These are phyloP conservation scores for Dactylellina leptospora DNA, from an alignment of 2,329 filamentous ascomycete species.

Conservation along the genomic window DNA sequence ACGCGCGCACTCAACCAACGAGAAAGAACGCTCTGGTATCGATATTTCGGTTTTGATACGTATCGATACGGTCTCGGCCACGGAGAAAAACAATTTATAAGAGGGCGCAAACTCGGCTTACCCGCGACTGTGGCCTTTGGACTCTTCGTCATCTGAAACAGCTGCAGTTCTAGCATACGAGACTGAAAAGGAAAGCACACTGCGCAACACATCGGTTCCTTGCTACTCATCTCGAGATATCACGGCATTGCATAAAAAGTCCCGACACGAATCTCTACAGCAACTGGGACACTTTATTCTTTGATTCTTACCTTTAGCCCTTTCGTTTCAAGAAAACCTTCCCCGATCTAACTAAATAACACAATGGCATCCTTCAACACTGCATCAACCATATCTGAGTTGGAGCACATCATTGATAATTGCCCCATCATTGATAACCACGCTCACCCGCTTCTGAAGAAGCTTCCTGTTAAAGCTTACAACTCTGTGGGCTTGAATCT, in stretches of 20 bases:
- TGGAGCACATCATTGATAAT: constrained; percentile 61
- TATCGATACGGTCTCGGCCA: too few species aligned
- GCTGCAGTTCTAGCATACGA: neutral
- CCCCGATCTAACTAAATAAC: constrained; percentile 6
- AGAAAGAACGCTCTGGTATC: too few species aligned
- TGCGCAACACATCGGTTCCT: too few species aligned
- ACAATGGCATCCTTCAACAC: constrained; percentile 1
- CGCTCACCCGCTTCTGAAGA: constrained; percentile 73
- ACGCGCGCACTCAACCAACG: too few species aligned
- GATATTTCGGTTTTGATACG: too few species aligned
- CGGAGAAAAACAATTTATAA: too few species aligned
- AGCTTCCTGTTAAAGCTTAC: constrained; percentile 59
- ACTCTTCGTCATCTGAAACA: constrained; percentile 1
- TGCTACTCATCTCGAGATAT: too few species aligned
- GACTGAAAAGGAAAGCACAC: too few species aligned
- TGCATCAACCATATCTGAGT: constrained; percentile 46
- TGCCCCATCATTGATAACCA: constrained; percentile 78
- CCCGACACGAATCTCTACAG: too few species aligned
- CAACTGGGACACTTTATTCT: too few species aligned
- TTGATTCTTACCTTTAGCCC: neutral
- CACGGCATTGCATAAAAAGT: too few species aligned
- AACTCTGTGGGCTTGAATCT: constrained; percentile 58
- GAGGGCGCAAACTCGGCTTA: neutral
- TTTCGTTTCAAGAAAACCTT: too few species aligned
- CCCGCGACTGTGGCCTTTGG: constrained; percentile 20